These are phyloP conservation scores for Eleusine coracana DNA, from an alignment of 176 grass and related monocot species.

Conservation along the genomic window DNA sequence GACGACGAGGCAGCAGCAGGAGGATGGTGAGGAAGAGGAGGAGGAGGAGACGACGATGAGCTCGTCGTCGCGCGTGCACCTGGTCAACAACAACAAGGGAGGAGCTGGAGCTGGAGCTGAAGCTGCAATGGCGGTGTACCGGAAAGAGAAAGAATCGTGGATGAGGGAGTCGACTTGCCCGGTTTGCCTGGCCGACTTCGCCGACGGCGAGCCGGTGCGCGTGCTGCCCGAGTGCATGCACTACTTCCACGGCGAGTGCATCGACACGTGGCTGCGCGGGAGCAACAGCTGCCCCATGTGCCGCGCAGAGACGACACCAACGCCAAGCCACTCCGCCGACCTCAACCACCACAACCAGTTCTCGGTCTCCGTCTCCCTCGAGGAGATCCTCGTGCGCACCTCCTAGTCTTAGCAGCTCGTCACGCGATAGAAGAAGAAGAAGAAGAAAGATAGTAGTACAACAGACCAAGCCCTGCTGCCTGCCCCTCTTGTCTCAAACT, in stretches of 20 bases:
- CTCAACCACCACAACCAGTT: not conserved
- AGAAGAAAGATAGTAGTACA: too few species aligned
- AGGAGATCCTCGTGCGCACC: slow-evolving; percentile 24
- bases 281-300: slow-evolving; percentile 61
- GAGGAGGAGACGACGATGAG: not conserved
- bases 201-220: slow-evolving; percentile 48
- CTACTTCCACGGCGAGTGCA: slow-evolving; percentile 61
- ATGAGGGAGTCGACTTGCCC: slow-evolving; percentile 31
- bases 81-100: not conserved
- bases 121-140: slow-evolving; percentile 33
- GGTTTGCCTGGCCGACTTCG: slow-evolving; percentile 55
- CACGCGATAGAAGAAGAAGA: too few species aligned
- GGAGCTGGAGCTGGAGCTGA: not conserved
- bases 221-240: slow-evolving; percentile 55
- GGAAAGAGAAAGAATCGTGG: slow-evolving; percentile 33
- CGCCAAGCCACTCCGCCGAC: not conserved
- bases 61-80: slow-evolving; percentile 42
- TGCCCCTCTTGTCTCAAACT: too few species aligned
- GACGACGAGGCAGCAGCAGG: not conserved
- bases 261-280: slow-evolving; percentile 45
- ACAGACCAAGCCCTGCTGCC: too few species aligned
- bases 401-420: too few species aligned
- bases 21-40: too few species aligned
- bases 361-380: slow-evolving; percentile 32
- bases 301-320: slow-evolving; percentile 42